Evolutionary conservation across 192 early-diverging fungal genomes (phyloP).

Genomic region (Coemansia guatemalensis): DNA sequence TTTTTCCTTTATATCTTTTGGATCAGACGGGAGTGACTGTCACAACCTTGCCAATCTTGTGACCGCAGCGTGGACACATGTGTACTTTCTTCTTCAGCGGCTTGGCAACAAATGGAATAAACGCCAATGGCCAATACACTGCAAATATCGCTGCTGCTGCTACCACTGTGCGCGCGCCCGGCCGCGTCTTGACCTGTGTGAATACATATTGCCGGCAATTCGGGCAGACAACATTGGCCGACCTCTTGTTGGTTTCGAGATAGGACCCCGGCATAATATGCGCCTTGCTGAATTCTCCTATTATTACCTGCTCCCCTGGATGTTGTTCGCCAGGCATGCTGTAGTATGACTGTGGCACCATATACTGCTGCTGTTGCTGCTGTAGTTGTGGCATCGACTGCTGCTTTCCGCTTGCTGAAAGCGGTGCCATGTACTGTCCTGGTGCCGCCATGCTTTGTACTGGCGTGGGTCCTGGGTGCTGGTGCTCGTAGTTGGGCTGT

Average conservation of each 20-base stretch:
- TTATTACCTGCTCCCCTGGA: conserved; percentile 16
- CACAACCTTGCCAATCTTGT: conserved; percentile 42
- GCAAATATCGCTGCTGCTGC: conserved; percentile 38
- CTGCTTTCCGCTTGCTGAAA: neutral
- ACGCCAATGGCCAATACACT: conserved; percentile 45
- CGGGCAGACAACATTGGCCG: conserved; percentile 32
- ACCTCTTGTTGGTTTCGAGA: conserved; percentile 30
- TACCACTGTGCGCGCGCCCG: conserved; percentile 33
- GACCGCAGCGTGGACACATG: conserved; percentile 32
- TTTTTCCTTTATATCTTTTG: neutral
- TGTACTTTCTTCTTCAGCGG: conserved; percentile 41
- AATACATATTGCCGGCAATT: conserved; percentile 31
- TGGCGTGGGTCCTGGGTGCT: neutral
- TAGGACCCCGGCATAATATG: conserved; percentile 31
- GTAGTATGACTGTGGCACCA: conserved; percentile 3
- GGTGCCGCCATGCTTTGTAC: neutral
- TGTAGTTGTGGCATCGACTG: neutral
- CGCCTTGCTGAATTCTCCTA: conserved; percentile 17
- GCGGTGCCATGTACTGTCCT: neutral
- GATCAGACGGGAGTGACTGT: conserved; percentile 21
- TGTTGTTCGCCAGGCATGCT: neutral
- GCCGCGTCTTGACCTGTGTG: conserved; percentile 31
- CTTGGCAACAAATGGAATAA: conserved; percentile 37
- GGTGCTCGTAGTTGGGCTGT: neutral
- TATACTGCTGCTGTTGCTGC: neutral